These are phyloP conservation scores for Plantago coronopus DNA, from an alignment of 305 asterid species.

Conservation along the genomic window DNA sequence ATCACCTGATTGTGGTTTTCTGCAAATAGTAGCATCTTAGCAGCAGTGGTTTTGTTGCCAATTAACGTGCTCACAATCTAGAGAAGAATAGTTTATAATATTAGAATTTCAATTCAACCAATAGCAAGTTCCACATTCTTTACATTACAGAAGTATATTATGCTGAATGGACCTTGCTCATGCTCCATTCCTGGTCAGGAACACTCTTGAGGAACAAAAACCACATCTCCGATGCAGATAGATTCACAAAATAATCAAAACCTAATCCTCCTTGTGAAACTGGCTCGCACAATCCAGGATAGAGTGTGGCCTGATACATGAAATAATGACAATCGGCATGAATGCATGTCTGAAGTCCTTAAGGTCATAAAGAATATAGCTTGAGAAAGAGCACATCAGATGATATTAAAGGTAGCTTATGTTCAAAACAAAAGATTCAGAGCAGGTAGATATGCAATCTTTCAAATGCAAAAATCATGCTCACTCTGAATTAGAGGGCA, in stretches of 20 bases:
- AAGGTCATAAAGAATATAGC: slow-evolving; percentile 11
- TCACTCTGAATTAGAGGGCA: too few relatives aligned
- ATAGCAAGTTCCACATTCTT: neutral
- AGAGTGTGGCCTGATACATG: slow-evolving; percentile 61
- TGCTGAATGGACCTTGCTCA: slow-evolving; percentile 64
- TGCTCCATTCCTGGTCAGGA: slow-evolving; percentile 85
- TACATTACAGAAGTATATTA: neutral
- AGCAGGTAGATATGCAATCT: slow-evolving; percentile 8
- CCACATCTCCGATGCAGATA: slow-evolving; percentile 92
- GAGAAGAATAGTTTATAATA: slow-evolving; percentile 14
- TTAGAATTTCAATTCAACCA: neutral
- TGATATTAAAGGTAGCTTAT: slow-evolving; percentile 5
- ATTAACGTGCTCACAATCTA: slow-evolving; percentile 71
- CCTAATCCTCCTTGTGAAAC: slow-evolving; percentile 94
- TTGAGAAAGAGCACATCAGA: slow-evolving; percentile 8
- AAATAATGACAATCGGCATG: slow-evolving; percentile 18
- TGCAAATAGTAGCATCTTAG: slow-evolving; percentile 82
- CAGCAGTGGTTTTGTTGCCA: slow-evolving; percentile 49
- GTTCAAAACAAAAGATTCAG: neutral
- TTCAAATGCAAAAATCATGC: too few relatives aligned
- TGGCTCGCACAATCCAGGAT: slow-evolving; percentile 92
- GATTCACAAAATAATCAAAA: slow-evolving; percentile 83
- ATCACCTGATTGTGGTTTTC: slow-evolving; percentile 96
- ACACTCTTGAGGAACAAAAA: slow-evolving; percentile 59
- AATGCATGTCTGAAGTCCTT: slow-evolving; percentile 16